These are phyloP conservation scores for Alternaria sp. DNA, from an alignment of 2,329 filamentous ascomycete species.

Conservation along the genomic window DNA sequence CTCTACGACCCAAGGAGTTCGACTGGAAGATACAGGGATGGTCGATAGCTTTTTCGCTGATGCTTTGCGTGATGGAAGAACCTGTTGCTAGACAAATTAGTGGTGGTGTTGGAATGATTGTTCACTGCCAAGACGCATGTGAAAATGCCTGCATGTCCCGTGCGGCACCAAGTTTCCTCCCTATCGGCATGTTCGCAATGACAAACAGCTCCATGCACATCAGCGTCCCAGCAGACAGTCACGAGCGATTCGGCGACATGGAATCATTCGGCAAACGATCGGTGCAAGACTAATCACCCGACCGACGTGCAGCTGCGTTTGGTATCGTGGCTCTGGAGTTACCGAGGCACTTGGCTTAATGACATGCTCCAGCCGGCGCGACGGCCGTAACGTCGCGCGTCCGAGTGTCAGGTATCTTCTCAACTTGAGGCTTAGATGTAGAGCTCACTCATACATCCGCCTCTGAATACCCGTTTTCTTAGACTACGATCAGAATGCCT, in stretches of 20 bases:
- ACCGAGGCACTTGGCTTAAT: conserved; percentile 41
- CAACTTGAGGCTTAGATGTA: conserved; percentile 1
- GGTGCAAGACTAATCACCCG: conserved; percentile 16
- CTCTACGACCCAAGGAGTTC: neutral
- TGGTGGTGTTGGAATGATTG: neutral
- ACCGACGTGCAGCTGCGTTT: conserved; percentile 21
- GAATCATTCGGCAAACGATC: conserved; percentile 23
- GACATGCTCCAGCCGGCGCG: conserved; percentile 25
- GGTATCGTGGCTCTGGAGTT: conserved; percentile 28
- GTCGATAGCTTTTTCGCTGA: neutral
- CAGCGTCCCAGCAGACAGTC: neutral
- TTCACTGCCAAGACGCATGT: conserved; percentile 17
- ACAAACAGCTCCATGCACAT: neutral
- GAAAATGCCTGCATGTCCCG: neutral
- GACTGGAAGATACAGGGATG: neutral
- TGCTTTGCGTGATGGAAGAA: neutral
- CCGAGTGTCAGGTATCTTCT: conserved; percentile 17
- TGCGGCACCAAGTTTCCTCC: neutral
- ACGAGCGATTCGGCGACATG: conserved; percentile 13
- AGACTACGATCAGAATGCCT: conserved; percentile 58
- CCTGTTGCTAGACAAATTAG: too few relatives aligned
- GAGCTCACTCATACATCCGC: neutral
- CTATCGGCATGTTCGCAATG: neutral
- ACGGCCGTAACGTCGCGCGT: conserved; percentile 20
- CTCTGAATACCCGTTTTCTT: conserved; percentile 2